A percentile compares a stretch with the other conserved stretches of the same genome.
Conservation (phyloP, 164 flowering plant species). For the Cinnamomum chago region DNA sequence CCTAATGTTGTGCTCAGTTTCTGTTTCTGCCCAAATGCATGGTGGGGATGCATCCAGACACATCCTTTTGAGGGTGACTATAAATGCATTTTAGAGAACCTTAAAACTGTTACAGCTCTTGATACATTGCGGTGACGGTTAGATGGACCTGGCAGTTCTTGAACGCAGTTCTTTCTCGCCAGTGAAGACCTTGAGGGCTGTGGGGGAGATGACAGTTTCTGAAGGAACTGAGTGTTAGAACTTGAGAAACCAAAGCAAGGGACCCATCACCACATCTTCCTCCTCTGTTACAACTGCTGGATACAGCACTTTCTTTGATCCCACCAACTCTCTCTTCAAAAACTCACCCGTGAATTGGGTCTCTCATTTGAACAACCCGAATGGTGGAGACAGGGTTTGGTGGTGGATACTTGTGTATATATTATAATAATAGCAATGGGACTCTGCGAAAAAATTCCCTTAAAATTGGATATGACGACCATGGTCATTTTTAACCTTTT, state of each 20-base stretch:
- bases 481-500: background rate
- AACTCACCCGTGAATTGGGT: background rate
- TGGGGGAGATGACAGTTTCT: conserved; percentile 14
- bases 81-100: too few relatives aligned
- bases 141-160: background rate
- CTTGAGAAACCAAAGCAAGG: background rate
- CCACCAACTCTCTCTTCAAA: background rate
- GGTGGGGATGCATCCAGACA: too few relatives aligned
- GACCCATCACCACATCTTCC: conserved; percentile 9
- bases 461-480: too few relatives aligned
- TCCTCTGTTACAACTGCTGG: background rate
- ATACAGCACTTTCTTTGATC: background rate
- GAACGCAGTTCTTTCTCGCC: background rate
- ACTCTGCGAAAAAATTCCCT: too few relatives aligned
- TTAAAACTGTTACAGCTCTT: too few relatives aligned
- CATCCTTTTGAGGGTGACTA: background rate
- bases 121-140: background rate
- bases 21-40: too few relatives aligned
- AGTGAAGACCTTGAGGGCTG: conserved; percentile 11
- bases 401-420: background rate
- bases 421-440: too few relatives aligned
- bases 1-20: too few relatives aligned
- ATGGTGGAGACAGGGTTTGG: background rate
- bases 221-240: conserved; percentile 1
- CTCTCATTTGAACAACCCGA: background rate